These are phyloP conservation scores for Naganishia kalamii DNA, from an alignment of 768 basidiomycete genomes.

Conservation along the genomic window DNA sequence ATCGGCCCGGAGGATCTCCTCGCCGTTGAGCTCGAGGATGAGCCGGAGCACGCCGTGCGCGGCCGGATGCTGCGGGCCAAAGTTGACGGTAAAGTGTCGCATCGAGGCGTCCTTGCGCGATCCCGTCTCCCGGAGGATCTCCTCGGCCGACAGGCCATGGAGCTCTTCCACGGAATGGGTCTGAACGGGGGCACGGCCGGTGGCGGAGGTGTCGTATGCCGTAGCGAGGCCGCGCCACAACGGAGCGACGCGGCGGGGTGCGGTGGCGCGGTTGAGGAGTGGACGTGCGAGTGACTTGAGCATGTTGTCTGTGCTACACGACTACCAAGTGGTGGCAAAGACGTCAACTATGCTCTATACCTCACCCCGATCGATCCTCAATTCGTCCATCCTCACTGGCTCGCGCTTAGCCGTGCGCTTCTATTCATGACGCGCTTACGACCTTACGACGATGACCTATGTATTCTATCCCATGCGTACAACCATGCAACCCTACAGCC, in stretches of 20 bases:
- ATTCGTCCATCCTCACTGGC: no score
- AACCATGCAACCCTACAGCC: no score
- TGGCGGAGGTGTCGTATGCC: neutral
- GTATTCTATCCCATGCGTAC: neutral
- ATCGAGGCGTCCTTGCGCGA: constrained; percentile 68
- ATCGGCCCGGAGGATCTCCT: constrained; percentile 51
- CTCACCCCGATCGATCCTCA: no score
- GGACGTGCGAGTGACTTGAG: constrained; percentile 18
- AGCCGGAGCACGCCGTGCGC: constrained; percentile 96
- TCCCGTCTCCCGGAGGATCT: constrained; percentile 71
- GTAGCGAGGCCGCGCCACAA: constrained; percentile 16
- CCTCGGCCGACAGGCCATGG: constrained; percentile 67
- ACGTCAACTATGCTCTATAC: no score
- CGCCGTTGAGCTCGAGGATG: constrained; percentile 95
- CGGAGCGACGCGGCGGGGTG: neutral
- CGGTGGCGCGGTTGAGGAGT: constrained; percentile 3
- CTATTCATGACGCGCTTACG: no score
- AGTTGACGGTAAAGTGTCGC: constrained; percentile 96
- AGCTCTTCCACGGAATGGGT: constrained; percentile 50
- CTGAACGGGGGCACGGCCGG: constrained; percentile 23
- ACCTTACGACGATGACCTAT: no score
- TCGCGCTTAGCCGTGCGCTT: no score
- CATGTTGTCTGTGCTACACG: no score
- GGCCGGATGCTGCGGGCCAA: constrained; percentile 96
- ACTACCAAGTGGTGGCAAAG: no score